Evolutionary conservation across 2,329 filamentous ascomycete genomes (phyloP).

Genomic region (Emericellopsis cladophorae): DNA sequence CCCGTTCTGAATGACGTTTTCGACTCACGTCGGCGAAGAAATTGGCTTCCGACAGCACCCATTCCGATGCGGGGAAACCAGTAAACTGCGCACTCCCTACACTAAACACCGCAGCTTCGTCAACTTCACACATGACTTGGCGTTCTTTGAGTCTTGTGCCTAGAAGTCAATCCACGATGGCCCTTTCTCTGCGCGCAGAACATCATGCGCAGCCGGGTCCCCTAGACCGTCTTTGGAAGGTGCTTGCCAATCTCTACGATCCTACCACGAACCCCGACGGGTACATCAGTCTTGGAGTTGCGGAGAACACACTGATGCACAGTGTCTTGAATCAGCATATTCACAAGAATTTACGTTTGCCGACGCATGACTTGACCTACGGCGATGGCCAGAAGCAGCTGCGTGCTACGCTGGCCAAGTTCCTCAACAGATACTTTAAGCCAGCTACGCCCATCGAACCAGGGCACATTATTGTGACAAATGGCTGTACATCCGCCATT

Average conservation of each 20-base stretch:
- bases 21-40: too few relatives aligned
- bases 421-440: conserved; percentile 20
- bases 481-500: conserved; percentile 26
- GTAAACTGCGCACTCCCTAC: too few relatives aligned
- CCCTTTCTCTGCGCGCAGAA: conserved; percentile 14
- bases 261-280: conserved; percentile 25
- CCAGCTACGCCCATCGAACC: conserved; percentile 14
- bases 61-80: too few relatives aligned
- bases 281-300: conserved; percentile 35
- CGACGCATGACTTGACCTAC: conserved; percentile 22
- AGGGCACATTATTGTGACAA: conserved; percentile 21
- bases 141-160: too few relatives aligned
- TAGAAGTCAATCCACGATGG: not conserved
- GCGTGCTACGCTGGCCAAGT: conserved; percentile 16
- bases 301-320: conserved; percentile 41
- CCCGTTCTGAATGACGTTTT: too few relatives aligned
- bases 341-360: conserved; percentile 21
- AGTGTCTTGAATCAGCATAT: conserved; percentile 25
- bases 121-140: too few relatives aligned
- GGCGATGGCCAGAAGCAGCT: conserved; percentile 24
- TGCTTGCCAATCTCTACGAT: conserved; percentile 30
- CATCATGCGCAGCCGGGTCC: conserved; percentile 13
- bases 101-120: too few relatives aligned
- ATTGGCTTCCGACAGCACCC: too few relatives aligned
- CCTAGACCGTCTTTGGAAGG: conserved; percentile 23